Base-by-base conservation (phyloP, 2,329 filamentous ascomycete species). In the Pestalotiopsis sp. region DNA sequence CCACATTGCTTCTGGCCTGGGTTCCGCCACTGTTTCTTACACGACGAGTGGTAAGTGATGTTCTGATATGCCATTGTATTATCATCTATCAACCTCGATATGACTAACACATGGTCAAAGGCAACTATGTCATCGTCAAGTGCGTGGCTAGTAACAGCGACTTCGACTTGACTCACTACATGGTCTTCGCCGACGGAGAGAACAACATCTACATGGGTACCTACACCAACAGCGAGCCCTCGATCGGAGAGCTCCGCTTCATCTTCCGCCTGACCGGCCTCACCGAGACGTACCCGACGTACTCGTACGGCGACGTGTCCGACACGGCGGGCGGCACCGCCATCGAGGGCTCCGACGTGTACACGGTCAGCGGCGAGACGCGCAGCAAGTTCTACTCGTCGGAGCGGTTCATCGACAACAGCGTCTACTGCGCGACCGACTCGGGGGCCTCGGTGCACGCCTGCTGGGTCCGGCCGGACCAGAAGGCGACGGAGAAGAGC, bases 321-420 rank as follows among this genome's bases (percentile, higher is more conserved):
- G 83, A 80, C 4, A 87, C 84, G 9, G 79, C 74, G 2, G 81
- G 80, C 23, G 82, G 81, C 13, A 81, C 80, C 5, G 81, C 84
- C 0, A 78, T 89, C 61, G 86, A 88, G 75, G 86, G 76, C 9
- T 79, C 76, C 3, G 82, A 83, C 69, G 81, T 83, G 49, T 89
- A 82, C 71, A 67, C 83, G 11, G 86, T 89, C 11, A 76, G 78
- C 59, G 83, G 85, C n/a, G 79, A 90, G 72, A 90, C 87, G 0
- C 83, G 88, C 55, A 86, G 84, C 79, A 90, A 90, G 76, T 90
- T 90, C 79, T 90, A 88, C 76, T 88, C 86, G 0, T 86, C 85
- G 36, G 81, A 90, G 68, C 83, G 87, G 25, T 90, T 90, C 74
- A 89, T 90, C 69, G 88, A 90, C 68, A 86, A 90, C 71, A 76